phyloP scores from a whole-genome alignment of 208 protist species.

The Angomonas ambiguus region DNA sequence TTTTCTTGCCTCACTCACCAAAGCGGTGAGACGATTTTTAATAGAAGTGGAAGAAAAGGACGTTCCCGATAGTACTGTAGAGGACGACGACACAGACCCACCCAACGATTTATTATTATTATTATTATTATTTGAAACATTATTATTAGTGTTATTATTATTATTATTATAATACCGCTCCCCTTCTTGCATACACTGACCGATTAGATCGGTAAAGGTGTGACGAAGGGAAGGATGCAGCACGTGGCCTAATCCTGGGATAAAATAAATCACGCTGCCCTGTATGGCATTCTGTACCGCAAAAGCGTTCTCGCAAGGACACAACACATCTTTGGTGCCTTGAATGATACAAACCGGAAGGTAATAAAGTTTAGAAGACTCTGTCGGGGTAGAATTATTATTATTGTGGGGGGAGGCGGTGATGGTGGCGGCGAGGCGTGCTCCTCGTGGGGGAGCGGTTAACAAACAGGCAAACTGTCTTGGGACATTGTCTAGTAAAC shows the following conservation, averaged over 20 bases:
- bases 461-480: slow-evolving; percentile 63
- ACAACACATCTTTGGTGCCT: slow-evolving; percentile 52
- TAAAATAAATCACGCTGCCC: slow-evolving; percentile 25
- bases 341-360: slow-evolving; percentile 73
- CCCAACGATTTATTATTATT: too few relatives aligned
- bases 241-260: slow-evolving; percentile 64
- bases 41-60: too few relatives aligned
- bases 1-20: too few relatives aligned
- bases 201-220: slow-evolving; percentile 19
- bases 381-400: slow-evolving; percentile 1
- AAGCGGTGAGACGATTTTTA: too few relatives aligned
- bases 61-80: too few relatives aligned
- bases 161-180: not conserved
- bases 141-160: not conserved
- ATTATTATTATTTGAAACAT: not conserved
- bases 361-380: slow-evolving; percentile 11
- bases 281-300: slow-evolving; percentile 39
- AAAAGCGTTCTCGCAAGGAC: slow-evolving; percentile 38
- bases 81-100: too few relatives aligned
- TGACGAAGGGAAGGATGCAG: slow-evolving; percentile 30
- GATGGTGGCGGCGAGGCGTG: slow-evolving; percentile 22
- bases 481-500: slow-evolving; percentile 27
- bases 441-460: slow-evolving; percentile 29
- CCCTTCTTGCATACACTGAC: slow-evolving; percentile 19
- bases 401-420: slow-evolving; percentile 16